A percentile compares a stretch with the other conserved stretches of the same genome.
Evolutionary conservation across 2,329 filamentous ascomycete species (phyloP).

Genomic region (Claviceps digitariae): DNA sequence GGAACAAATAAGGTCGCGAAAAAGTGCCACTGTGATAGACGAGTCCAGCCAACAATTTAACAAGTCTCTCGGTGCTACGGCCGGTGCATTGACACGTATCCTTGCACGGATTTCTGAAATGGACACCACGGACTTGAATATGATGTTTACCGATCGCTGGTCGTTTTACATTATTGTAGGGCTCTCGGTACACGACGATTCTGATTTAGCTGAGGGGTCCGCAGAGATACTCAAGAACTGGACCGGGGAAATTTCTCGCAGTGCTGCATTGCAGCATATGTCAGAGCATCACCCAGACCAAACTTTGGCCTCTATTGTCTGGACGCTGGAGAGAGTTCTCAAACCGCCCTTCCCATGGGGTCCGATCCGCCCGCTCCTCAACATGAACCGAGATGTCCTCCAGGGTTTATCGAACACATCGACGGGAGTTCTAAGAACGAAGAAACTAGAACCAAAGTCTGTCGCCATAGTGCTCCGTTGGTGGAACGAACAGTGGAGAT

Average conservation of each 20-base stretch:
- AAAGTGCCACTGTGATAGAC: slow-evolving; percentile 28
- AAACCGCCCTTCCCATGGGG: slow-evolving; percentile 34
- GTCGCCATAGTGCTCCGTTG: slow-evolving; percentile 56
- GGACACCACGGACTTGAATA: slow-evolving; percentile 50
- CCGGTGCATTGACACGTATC: slow-evolving; percentile 53
- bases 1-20: slow-evolving; percentile 53
- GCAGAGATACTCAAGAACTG: slow-evolving; percentile 73
- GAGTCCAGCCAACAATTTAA: slow-evolving; percentile 56
- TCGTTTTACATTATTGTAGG: slow-evolving; percentile 65
- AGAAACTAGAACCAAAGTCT: slow-evolving; percentile 45
- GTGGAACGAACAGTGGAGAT: slow-evolving; percentile 77
- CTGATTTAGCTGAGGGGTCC: slow-evolving; percentile 65
- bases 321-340: slow-evolving; percentile 22
- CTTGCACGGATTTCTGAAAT: slow-evolving; percentile 73
- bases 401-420: slow-evolving; percentile 42
- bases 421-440: slow-evolving; percentile 41
- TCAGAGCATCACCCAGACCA: slow-evolving; percentile 26
- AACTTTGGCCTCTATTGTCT: slow-evolving; percentile 30
- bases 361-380: slow-evolving; percentile 42
- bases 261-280: slow-evolving; percentile 24
- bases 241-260: slow-evolving; percentile 48
- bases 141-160: slow-evolving; percentile 52
- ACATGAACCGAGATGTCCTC: slow-evolving; percentile 43
- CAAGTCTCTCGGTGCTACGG: slow-evolving; percentile 42
- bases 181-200: slow-evolving; percentile 67